Evolutionary conservation across 164 flowering plant genomes (phyloP), one percentile per base, ranked within the genome.

Genomic region (Nelumbo lutea): DNA sequence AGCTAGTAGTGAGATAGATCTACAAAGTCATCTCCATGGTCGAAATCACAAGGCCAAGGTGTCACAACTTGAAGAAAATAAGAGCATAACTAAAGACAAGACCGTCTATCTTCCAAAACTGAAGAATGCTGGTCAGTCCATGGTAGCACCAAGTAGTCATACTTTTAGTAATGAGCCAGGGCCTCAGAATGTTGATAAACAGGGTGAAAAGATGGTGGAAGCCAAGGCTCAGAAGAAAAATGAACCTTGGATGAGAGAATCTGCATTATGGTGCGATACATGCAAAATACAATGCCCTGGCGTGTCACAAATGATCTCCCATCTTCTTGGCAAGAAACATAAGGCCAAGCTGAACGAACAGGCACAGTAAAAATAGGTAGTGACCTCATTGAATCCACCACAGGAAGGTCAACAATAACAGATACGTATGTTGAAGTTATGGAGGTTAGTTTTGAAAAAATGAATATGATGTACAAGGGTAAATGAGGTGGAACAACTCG

Each of bases 41-140:
- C 59, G 48, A 65, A 72, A 52, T 48, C 72, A 69, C 66, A 69
- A 52, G 51, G 60, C 48, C 15, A 69, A 41, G 9, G 52, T 3
- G 44, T 39, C 58, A 43, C 4, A 4, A 46, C 48, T 46, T 38
- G 47, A 8, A 6, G 27, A 2, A 27, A 44, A 1, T 58, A 9
- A 4, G 42, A 13, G 6, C 2, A 9, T 51, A 62, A 14, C 15
- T 39, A 61, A 61, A 43, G 43, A 42, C 46, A 61, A 27, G 60
- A 2, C 38, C 0, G 40, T 3, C 38, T 5, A 3, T 9, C 40
- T 3, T 58, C 27, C 60, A 58, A 58, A 43, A 60, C 48, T 39
- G 62, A 60, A 60, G 42, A 39, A 59, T 2, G 1, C 15, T 15
- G 42, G 2, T 8, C 13, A 2, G 27, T 27, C 27, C 27, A 27